These are phyloP conservation scores for Penicillium brevicompactum DNA, from an alignment of 2,329 filamentous ascomycete species.

Conservation along the genomic window DNA sequence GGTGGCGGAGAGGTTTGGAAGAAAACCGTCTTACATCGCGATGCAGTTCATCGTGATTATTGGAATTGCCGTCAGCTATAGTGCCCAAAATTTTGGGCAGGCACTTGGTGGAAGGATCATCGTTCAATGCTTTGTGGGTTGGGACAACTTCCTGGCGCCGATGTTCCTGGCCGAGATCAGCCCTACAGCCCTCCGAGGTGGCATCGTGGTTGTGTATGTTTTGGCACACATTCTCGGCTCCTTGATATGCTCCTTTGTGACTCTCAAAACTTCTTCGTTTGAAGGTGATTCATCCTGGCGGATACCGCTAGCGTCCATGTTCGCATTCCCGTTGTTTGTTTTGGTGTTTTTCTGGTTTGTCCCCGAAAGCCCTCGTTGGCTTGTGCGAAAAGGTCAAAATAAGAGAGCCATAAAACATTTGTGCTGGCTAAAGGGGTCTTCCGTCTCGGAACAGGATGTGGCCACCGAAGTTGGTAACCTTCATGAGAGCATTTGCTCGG, in stretches of 20 bases:
- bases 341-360: slow-evolving; percentile 3
- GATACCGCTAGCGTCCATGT: slow-evolving; percentile 3
- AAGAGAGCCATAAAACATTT: slow-evolving; percentile 1
- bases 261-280: background rate
- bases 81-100: slow-evolving; percentile 12
- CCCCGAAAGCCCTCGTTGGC: slow-evolving; percentile 2
- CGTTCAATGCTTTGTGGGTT: slow-evolving; percentile 19
- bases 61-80: slow-evolving; percentile 17
- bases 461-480: slow-evolving; percentile 3
- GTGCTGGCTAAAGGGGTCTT: slow-evolving; percentile 1
- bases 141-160: slow-evolving; percentile 20
- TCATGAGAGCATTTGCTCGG: slow-evolving; percentile 5
- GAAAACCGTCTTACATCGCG: slow-evolving; percentile 1
- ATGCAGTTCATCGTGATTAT: slow-evolving; percentile 14
- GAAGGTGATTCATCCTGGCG: slow-evolving; percentile 4
- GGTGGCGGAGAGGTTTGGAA: slow-evolving; percentile 9
- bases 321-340: slow-evolving; percentile 4
- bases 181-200: slow-evolving; percentile 9
- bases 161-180: slow-evolving; percentile 21
- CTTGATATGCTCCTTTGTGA: slow-evolving; percentile 5
- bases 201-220: slow-evolving; percentile 4
- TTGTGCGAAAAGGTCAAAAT: background rate
- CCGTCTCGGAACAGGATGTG: background rate
- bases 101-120: slow-evolving; percentile 19
- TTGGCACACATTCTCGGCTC: slow-evolving; percentile 4